These are phyloP conservation scores for Wickerhamomyces tratensis DNA, from an alignment of 805 yeast species.

Conservation along the genomic window DNA sequence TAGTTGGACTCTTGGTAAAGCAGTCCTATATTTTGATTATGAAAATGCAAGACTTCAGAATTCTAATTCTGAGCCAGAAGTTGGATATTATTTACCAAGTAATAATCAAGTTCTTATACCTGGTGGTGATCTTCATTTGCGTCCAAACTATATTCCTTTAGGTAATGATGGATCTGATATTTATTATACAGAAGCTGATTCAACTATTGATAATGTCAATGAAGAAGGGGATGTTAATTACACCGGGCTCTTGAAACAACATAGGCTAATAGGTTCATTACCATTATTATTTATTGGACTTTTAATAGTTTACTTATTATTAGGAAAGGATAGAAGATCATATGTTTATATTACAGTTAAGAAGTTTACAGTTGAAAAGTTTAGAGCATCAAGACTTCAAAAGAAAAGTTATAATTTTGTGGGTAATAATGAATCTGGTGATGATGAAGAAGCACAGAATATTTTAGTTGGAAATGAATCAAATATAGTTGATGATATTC, in stretches of 20 bases:
- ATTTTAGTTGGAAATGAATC: too few relatives aligned
- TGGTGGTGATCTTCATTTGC: slow-evolving; percentile 40
- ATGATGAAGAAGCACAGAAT: too few relatives aligned
- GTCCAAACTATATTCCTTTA: slow-evolving; percentile 31
- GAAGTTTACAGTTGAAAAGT: too few relatives aligned
- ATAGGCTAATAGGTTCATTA: slow-evolving; percentile 28
- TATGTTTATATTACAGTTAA: too few relatives aligned
- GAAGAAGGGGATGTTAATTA: slow-evolving; percentile 29
- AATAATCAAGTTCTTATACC: slow-evolving; percentile 31
- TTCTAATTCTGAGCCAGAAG: slow-evolving; percentile 8
- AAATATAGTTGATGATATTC: too few relatives aligned
- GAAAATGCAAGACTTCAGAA: slow-evolving; percentile 27
- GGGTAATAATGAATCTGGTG: too few relatives aligned
- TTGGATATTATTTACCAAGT: slow-evolving; percentile 40
- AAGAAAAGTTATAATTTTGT: too few relatives aligned
- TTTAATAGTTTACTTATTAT: slow-evolving; percentile 22
- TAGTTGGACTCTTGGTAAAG: slow-evolving; percentile 53
- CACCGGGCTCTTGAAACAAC: slow-evolving; percentile 22
- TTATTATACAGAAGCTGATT: slow-evolving; percentile 19
- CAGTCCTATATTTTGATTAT: slow-evolving; percentile 50
- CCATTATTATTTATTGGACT: slow-evolving; percentile 21
- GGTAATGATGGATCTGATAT: slow-evolving; percentile 18
- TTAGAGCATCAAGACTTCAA: too few relatives aligned
- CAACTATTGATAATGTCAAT: slow-evolving; percentile 12
- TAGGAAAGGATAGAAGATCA: slow-evolving; percentile 21